Conservation (phyloP, 257 asterid genomes). For the Capsicum rhomboideum region DNA sequence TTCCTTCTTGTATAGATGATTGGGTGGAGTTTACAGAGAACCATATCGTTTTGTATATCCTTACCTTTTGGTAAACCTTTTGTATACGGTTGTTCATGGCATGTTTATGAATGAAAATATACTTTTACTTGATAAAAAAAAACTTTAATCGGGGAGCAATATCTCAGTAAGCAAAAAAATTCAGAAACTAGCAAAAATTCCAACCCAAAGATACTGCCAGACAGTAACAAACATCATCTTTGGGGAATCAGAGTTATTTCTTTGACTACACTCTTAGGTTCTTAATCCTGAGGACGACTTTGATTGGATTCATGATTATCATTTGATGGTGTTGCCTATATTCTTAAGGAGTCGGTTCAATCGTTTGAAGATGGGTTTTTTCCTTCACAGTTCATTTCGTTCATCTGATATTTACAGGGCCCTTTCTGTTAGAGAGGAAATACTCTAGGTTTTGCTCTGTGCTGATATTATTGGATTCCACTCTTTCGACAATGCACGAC, state of each 20-base stretch:
- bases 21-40: no score
- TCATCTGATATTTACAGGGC: conserved; percentile 89
- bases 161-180: background rate
- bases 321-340: conserved; percentile 79
- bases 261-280: conserved; percentile 23
- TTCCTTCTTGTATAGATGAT: no score
- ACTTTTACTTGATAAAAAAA: background rate
- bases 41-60: no score
- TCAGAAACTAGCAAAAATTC: background rate
- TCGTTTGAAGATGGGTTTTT: conserved; percentile 78
- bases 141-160: background rate
- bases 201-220: background rate
- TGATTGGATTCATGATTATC: conserved; percentile 88
- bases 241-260: background rate
- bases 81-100: background rate
- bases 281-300: conserved; percentile 78
- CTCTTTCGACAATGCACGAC: conserved; percentile 90
- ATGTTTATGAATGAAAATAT: background rate
- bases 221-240: background rate
- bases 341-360: conserved; percentile 73
- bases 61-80: no score
- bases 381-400: conserved; percentile 90
- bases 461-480: conserved; percentile 86
- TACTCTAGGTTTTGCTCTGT: conserved; percentile 72
- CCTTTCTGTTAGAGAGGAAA: conserved; percentile 87